A percentile compares a stretch with the other conserved stretches of the same genome.
phyloP scores from a whole-genome alignment of 148 eudicot genomes.

The Beta vulgaris region DNA sequence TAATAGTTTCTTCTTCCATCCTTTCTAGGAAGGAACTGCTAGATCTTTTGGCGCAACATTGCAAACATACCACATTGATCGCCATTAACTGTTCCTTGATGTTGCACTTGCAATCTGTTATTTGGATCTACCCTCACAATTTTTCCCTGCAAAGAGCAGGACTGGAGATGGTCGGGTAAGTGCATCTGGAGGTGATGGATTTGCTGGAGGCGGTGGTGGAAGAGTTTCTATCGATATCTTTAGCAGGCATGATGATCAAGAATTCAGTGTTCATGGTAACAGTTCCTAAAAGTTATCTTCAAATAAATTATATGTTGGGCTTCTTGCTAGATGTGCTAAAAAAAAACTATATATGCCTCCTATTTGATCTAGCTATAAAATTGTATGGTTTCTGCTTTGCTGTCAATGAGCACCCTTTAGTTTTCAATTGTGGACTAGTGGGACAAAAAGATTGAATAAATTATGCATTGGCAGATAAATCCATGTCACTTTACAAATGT shows the following conservation, averaged over 20 bases:
- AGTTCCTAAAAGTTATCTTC: background rate
- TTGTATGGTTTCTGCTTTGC: background rate
- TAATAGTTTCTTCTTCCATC: conserved; percentile 4
- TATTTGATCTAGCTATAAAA: background rate
- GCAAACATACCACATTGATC: conserved; percentile 9
- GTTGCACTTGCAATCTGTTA: conserved; percentile 10
- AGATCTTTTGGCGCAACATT: conserved; percentile 2
- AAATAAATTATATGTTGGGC: background rate
- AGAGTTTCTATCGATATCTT: conserved; percentile 67
- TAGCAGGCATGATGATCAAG: conserved; percentile 70
- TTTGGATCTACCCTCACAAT: conserved; percentile 4
- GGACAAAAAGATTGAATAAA: background rate
- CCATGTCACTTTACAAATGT: too few relatives aligned
- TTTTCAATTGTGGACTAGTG: background rate
- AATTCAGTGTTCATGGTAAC: conserved; percentile 70
- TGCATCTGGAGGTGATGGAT: conserved; percentile 93
- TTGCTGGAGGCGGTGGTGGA: conserved; percentile 98
- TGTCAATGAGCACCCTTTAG: background rate
- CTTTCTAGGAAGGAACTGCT: conserved; percentile 1
- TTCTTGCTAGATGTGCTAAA: background rate
- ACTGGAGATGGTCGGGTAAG: conserved; percentile 66
- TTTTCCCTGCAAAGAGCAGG: conserved; percentile 45
- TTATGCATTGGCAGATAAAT: background rate
- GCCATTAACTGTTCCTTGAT: conserved; percentile 2
- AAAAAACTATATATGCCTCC: background rate